Percentiles rank a stretch among this genome's conserved stretches.
Evolutionary conservation across 1,139 yeast genomes (phyloP).

Genomic region (Fermentozyma sake): DNA sequence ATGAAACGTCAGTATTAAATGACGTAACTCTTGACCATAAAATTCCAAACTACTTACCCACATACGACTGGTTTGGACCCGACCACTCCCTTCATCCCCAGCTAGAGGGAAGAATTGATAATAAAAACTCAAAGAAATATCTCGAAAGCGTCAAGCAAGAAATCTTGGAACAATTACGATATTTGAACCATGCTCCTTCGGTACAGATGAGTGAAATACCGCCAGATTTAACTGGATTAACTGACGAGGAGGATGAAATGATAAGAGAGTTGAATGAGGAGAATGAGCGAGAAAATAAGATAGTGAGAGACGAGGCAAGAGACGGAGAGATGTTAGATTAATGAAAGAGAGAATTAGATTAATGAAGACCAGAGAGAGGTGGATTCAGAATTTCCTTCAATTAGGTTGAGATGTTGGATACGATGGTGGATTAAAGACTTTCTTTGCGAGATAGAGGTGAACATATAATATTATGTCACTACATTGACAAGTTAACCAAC

Average conservation of each 20-base stretch:
- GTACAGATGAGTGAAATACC: conserved; percentile 90
- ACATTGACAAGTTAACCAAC: too few relatives aligned
- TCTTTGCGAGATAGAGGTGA: too few relatives aligned
- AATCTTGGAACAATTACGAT: conserved; percentile 77
- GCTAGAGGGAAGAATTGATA: conserved; percentile 82
- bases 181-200: conserved; percentile 86
- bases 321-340: not conserved
- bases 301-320: conserved; percentile 1
- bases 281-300: conserved; percentile 6
- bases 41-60: conserved; percentile 77
- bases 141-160: conserved; percentile 75
- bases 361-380: too few relatives aligned
- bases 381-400: too few relatives aligned
- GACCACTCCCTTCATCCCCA: conserved; percentile 89
- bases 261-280: conserved; percentile 52
- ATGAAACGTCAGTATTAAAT: conserved; percentile 84
- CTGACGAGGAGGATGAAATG: conserved; percentile 55
- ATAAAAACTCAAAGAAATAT: conserved; percentile 80
- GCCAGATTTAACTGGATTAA: conserved; percentile 71
- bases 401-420: too few relatives aligned
- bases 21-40: conserved; percentile 72
- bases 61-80: conserved; percentile 87
- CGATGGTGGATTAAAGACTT: too few relatives aligned
- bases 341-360: too few relatives aligned
- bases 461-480: too few relatives aligned